Evolutionary conservation across 768 basidiomycete genomes (phyloP), one percentile per base, ranked within the genome.

Genomic region (Phaffia australis): DNA sequence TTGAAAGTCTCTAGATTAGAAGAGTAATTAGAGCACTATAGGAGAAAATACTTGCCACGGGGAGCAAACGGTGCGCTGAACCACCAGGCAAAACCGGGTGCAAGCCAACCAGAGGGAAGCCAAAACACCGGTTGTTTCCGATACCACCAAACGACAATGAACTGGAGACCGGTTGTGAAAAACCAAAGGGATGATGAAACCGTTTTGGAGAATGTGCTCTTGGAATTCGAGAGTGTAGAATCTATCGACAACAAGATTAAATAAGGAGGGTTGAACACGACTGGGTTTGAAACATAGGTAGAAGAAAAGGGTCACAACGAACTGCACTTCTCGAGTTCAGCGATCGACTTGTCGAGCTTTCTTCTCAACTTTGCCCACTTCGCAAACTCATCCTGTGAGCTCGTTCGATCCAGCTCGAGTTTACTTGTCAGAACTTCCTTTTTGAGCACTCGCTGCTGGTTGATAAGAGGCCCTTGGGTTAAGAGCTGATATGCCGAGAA

Each of bases 361-460:
- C 95, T 78, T 72, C 88, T 79, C 74, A 98, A 78, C 78, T 91
- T 92, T 56, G 94, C 94, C 94, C 95, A 98, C 78, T 91, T 97
- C 23, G 92, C 89, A 75, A 99, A 99, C 73, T 98, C 89, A 74
- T 97, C 93, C 75, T 98, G 95, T 21, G 91, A 88, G 72, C 88
- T 91, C 46, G 92, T 98, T 74, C 85, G 84, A 69, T 87, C 76
- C 3, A 98, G 83, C 74, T 97, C 90, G 29, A 87, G 81, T 77
- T 93, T 93, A 48, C 84, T 86, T 32, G 78, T 75, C 54, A 97
- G 80, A 35, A 97, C 83, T 64, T 92, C 85, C 9, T 82, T 78
- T 77, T 94, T 91, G 71, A 97, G 84, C 68, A 80, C 77, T 27
- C 81, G 80, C 73, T 93, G 88, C 67, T 82, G 79, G 54, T 81